Percentiles rank a stretch among this genome's conserved stretches.
Conservation (phyloP, 345 rosid species). For the Tarenaya hassleriana region DNA sequence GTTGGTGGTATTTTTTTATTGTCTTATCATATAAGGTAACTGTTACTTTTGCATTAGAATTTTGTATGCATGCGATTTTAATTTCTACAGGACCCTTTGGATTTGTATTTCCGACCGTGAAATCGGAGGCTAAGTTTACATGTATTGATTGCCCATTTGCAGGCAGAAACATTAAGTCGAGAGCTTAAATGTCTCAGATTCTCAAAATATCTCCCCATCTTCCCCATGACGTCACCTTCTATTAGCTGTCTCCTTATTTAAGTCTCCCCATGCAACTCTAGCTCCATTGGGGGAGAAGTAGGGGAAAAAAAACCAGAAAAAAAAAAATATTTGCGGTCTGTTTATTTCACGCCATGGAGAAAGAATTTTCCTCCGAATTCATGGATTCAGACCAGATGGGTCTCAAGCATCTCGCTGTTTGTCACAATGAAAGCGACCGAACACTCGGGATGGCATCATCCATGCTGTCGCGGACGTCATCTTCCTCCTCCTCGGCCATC, state of each 20-base stretch:
- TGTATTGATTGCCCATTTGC: too few relatives aligned
- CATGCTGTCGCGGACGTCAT: constrained; percentile 26
- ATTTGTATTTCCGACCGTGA: too few relatives aligned
- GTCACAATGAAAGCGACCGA: neutral
- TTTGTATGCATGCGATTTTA: too few relatives aligned
- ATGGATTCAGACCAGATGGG: neutral
- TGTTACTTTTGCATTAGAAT: constrained; percentile 11
- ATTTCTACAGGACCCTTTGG: too few relatives aligned
- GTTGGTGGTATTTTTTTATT: constrained; percentile 3
- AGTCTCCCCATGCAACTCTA: constrained; percentile 29
- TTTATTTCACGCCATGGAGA: constrained; percentile 20
- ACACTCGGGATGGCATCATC: constrained; percentile 22
- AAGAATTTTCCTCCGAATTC: constrained; percentile 23
- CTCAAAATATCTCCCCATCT: constrained; percentile 28
- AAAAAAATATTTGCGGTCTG: constrained; percentile 6
- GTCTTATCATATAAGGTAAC: constrained; percentile 22
- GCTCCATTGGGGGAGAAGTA: neutral
- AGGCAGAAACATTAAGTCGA: neutral
- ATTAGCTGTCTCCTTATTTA: constrained; percentile 33
- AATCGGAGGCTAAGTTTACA: too few relatives aligned
- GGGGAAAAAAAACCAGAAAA: constrained; percentile 23
- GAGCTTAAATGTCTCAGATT: constrained; percentile 27
- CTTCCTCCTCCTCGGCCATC: constrained; percentile 29
- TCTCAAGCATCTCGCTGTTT: too few relatives aligned
- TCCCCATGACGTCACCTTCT: constrained; percentile 23